phyloP scores from a whole-genome alignment of 768 basidiomycete species.

The Lentinula lateritia region DNA sequence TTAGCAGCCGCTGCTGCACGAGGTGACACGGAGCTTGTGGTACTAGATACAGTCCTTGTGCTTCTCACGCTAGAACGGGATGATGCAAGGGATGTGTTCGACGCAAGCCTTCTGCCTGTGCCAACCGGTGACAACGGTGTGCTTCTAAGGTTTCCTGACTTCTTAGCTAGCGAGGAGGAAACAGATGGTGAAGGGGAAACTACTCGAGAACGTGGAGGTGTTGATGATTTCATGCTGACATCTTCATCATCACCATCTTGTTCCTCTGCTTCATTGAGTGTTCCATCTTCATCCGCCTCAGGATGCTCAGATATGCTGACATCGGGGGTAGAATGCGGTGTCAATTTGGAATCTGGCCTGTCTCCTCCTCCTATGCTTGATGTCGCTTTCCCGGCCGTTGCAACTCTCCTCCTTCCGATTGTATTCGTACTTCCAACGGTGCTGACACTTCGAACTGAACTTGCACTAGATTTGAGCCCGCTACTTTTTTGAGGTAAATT shows the following conservation, averaged over 20 bases:
- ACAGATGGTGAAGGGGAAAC: background rate
- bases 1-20: background rate
- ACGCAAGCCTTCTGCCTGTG: background rate
- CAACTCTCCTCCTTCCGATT: slow-evolving; percentile 15
- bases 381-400: slow-evolving; percentile 9
- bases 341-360: slow-evolving; percentile 71
- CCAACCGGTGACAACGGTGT: background rate
- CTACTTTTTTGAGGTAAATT: slow-evolving; percentile 18
- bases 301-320: background rate
- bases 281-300: background rate
- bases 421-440: slow-evolving; percentile 10
- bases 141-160: background rate
- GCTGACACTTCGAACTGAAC: slow-evolving; percentile 30
- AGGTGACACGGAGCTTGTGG: slow-evolving; percentile 3
- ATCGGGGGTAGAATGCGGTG: slow-evolving; percentile 29
- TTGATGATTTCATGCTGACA: slow-evolving; percentile 6
- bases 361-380: slow-evolving; percentile 18
- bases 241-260: slow-evolving; percentile 5
- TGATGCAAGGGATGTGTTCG: background rate
- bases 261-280: slow-evolving; percentile 9
- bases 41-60: background rate
- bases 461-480: slow-evolving; percentile 3
- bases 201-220: slow-evolving; percentile 2
- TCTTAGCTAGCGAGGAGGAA: background rate
- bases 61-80: slow-evolving; percentile 1